phyloP scores from a whole-genome alignment of 768 basidiomycete species.

The Daedalea quercina region DNA sequence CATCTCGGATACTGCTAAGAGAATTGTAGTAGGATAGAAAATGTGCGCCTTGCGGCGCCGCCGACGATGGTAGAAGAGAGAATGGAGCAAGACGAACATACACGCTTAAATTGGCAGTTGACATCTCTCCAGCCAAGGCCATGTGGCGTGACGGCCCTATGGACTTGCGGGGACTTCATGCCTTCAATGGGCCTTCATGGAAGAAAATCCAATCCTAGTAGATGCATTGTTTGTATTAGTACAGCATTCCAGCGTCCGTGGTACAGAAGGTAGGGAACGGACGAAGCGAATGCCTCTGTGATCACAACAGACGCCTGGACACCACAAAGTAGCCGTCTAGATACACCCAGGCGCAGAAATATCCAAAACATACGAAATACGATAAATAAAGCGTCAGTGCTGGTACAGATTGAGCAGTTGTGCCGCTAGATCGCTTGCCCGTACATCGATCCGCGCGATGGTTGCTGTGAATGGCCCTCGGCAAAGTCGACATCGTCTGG shows the following conservation, averaged over 20 bases:
- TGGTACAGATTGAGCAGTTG: not conserved
- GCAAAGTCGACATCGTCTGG: slow-evolving; percentile 4
- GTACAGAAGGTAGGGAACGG: slow-evolving; percentile 2
- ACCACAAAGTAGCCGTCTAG: not conserved
- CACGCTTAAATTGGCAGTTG: no score
- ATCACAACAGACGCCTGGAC: not conserved
- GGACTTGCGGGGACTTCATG: no score
- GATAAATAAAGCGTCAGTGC: slow-evolving; percentile 10
- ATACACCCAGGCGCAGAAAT: not conserved
- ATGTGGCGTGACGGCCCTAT: not conserved
- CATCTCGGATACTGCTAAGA: no score
- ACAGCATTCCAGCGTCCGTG: not conserved
- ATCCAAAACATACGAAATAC: not conserved
- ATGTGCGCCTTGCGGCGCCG: no score
- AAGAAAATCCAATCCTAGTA: not conserved
- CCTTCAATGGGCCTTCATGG: no score
- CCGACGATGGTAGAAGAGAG: no score
- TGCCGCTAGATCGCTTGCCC: slow-evolving; percentile 1
- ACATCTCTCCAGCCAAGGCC: not conserved
- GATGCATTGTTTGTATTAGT: slow-evolving; percentile 2
- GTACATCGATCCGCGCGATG: not conserved
- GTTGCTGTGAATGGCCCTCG: slow-evolving; percentile 3
- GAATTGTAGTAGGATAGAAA: no score
- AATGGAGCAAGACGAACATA: no score
- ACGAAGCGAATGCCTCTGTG: not conserved